Percentiles rank a stretch among this genome's conserved stretches.
Evolutionary conservation across 2,329 filamentous ascomycete genomes (phyloP).

Genomic region (Sclerotinia borealis): DNA sequence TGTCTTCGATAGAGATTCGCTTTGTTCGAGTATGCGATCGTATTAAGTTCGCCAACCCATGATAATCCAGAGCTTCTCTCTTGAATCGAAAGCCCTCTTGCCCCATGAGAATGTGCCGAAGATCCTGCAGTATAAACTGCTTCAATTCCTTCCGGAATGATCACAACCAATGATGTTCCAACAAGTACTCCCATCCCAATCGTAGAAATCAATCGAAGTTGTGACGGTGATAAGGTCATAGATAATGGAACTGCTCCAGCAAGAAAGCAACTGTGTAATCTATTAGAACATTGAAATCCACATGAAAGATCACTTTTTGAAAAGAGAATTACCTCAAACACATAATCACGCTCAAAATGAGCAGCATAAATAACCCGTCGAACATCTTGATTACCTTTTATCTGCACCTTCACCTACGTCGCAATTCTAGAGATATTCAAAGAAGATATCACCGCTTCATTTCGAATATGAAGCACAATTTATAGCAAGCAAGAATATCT

Average conservation of each 20-base stretch:
- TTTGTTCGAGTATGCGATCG: slow-evolving; percentile 16
- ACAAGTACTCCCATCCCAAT: slow-evolving; percentile 92
- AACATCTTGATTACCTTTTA: slow-evolving; percentile 28
- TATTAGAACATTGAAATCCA: neutral
- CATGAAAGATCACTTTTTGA: no score
- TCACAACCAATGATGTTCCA: slow-evolving; percentile 91
- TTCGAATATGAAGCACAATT: neutral
- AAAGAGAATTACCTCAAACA: slow-evolving; percentile 46
- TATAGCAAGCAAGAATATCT: neutral
- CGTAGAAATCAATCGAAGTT: slow-evolving; percentile 83
- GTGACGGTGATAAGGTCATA: slow-evolving; percentile 78
- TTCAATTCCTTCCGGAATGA: slow-evolving; percentile 94
- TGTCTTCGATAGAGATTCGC: neutral
- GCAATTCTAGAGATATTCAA: neutral
- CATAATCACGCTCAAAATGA: slow-evolving; percentile 44
- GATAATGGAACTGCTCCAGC: slow-evolving; percentile 87
- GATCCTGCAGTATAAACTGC: slow-evolving; percentile 63
- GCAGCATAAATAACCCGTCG: slow-evolving; percentile 33
- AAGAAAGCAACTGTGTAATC: slow-evolving; percentile 69
- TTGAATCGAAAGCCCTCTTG: slow-evolving; percentile 13
- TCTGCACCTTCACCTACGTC: neutral
- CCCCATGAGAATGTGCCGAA: slow-evolving; percentile 23
- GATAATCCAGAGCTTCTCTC: slow-evolving; percentile 16
- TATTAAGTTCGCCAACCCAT: slow-evolving; percentile 22
- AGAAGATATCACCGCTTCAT: slow-evolving; percentile 7